A percentile compares a stretch with the other conserved stretches of the same genome.
phyloP scores from a whole-genome alignment of 2,329 filamentous ascomycete genomes.

The Aureobasidium sp. region DNA sequence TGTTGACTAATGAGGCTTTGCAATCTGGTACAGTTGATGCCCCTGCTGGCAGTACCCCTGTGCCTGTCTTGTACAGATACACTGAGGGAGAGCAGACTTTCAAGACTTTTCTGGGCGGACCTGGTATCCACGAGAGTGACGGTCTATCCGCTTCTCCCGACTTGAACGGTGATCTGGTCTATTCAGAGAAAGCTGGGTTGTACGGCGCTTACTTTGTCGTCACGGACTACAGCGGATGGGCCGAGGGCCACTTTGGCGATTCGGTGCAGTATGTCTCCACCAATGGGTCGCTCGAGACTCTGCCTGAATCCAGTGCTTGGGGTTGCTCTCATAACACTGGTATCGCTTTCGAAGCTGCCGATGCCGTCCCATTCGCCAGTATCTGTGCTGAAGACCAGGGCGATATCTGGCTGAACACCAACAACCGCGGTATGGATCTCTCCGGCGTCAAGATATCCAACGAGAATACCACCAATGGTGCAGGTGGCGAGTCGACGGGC shows the following conservation, averaged over 20 bases:
- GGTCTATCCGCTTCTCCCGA: conserved; percentile 47
- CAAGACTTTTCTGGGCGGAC: conserved; percentile 52
- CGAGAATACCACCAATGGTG: conserved; percentile 53
- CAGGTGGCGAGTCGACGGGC: conserved; percentile 49
- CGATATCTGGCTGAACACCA: conserved; percentile 55
- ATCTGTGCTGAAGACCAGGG: conserved; percentile 56
- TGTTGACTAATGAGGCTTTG: conserved; percentile 50
- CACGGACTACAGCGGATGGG: conserved; percentile 47
- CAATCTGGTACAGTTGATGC: conserved; percentile 42
- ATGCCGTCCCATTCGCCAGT: conserved; percentile 48
- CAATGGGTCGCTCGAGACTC: conserved; percentile 41
- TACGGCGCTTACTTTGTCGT: conserved; percentile 57
- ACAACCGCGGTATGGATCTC: conserved; percentile 45
- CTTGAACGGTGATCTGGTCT: conserved; percentile 55
- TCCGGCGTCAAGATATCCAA: conserved; percentile 52
- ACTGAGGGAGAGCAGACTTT: conserved; percentile 46
- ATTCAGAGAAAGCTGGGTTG: conserved; percentile 44
- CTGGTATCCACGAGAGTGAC: conserved; percentile 39
- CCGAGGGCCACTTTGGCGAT: conserved; percentile 51
- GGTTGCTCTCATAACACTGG: conserved; percentile 58
- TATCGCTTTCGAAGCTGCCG: conserved; percentile 53
- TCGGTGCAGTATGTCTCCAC: conserved; percentile 43
- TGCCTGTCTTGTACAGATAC: conserved; percentile 52
- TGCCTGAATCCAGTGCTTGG: conserved; percentile 46
- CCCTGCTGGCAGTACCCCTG: conserved; percentile 39